Evolutionary conservation across 768 basidiomycete species (phyloP), one percentile per base, ranked within the genome.

Genomic region (Asterophora lycoperdoides): DNA sequence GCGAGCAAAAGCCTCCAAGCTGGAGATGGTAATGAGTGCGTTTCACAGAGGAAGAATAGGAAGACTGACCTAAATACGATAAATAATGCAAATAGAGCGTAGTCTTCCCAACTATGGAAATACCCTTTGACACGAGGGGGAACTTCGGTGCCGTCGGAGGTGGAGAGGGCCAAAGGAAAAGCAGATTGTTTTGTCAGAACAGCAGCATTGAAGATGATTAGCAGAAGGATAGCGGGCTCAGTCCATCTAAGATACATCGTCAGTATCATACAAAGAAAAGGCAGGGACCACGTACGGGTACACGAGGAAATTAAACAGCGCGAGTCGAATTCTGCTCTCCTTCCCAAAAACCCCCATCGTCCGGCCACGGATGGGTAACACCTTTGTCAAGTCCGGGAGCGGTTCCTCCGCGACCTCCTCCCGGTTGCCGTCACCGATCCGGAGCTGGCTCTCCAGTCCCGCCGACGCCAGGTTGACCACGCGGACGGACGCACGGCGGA

Each of bases 51-150:
- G 29, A 41, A 36, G n/a, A 28, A 41, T 14, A 36, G 17, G 11
- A 23, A 23, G 3, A 77, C 84, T 60, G 68, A 86, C 87, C 92
- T 93, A 75, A 92, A 97, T 57, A 89, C 59, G 50, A 84, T 67
- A 67, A 97, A 97, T 46, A 97, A 68, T 15, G 60, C 77, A 64
- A 97, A 90, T n/a, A 97, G 71, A 15, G 75, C 82, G 59, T 80
- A 85, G 65, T 97, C 94, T 59, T 93, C 91, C 94, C 94, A 97
- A 10, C 67, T 55, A 51, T 85, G 81, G 68, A 97, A 96, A 70
- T 88, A 97, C 7, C 92, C 92, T 41, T 61, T 66, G 17, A 77
- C 58, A 36, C 45, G 63, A 28, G 70, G 69, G 32, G 77, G 73
- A 7, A 76, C 64, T 8, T 72, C 62, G 1, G 63, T 58, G 23